Evolutionary conservation across 148 eudicot species (phyloP), one percentile per base, ranked within the genome.

Genomic region (Arbutus unedo): DNA sequence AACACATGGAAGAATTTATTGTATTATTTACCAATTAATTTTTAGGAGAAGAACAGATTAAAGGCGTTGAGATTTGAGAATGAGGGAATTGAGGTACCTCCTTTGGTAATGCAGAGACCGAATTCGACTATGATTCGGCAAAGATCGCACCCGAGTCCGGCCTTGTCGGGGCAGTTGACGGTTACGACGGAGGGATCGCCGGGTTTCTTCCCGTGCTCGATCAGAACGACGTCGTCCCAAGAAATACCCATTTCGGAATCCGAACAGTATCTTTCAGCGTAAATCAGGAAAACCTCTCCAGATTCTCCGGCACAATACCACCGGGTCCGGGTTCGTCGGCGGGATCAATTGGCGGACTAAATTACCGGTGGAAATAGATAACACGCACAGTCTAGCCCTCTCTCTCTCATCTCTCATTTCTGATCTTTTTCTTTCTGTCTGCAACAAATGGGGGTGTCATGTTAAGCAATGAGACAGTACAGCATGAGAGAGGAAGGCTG

Each of bases 111-210:
- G 56, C 76, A 86, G 75, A 93, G 95, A 11, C 97, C 97, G 48
- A 93, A 93, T n/a, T 93, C 93, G 10, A 93, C 94, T 15, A 92
- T 90, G 45, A 90, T 87, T 6, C 95, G 91, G 70, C 91, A 90
- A 25, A 93, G 86, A 83, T 93, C 97, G 81, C 91, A 91, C 0
- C 93, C 97, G 13, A 93, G 92, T 0, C 97, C 97, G 10, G 97
- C 85, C 80, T 90, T 92, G 76, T 93, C 97, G 0, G 95, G 93
- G 76, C 97, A 93, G 77, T 93, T 93, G 43, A 93, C 95, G 76
- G 94, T 92, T 18, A 93, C 83, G 45, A 90, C 85, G 72, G 89
- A 84, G 0, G 95, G 91, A 10, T 91, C 97, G 55, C 89, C 91
- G 9, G 86, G 48, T 62, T 72, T 85, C 77, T 80, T 91, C 15